Evolutionary conservation across 345 rosid species (phyloP).

Genomic region (Linum lewisii): DNA sequence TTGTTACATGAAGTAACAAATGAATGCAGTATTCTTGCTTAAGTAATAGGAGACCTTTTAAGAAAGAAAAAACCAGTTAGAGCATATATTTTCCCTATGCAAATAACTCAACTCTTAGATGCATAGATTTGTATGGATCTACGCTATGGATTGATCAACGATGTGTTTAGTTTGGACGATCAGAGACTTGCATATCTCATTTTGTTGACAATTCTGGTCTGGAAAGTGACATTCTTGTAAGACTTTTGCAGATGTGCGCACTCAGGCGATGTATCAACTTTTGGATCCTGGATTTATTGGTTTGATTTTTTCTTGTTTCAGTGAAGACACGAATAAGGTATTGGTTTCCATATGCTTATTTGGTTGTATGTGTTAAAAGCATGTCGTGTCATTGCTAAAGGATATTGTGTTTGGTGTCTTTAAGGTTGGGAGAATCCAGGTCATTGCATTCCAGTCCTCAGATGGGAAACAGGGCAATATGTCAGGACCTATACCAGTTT

Average conservation of each 20-base stretch:
- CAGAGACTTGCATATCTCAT: not conserved
- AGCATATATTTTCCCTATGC: not conserved
- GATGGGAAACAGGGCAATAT: slow-evolving; percentile 64
- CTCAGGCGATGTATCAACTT: slow-evolving; percentile 98
- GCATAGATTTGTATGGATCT: not conserved
- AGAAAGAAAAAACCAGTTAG: not conserved
- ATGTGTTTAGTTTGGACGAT: not conserved
- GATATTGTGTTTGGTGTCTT: slow-evolving; percentile 9
- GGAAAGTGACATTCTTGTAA: slow-evolving; percentile 10
- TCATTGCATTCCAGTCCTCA: slow-evolving; percentile 92
- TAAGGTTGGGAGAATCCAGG: slow-evolving; percentile 96
- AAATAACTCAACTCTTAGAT: not conserved
- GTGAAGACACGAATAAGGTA: slow-evolving; percentile 87
- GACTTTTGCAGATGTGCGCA: slow-evolving; percentile 78
- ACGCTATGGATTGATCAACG: not conserved
- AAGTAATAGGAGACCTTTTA: too few species aligned
- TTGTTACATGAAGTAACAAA: not conserved
- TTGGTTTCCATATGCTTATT: slow-evolving; percentile 9
- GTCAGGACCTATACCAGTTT: slow-evolving; percentile 35
- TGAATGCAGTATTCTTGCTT: too few species aligned
- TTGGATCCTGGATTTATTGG: slow-evolving; percentile 96
- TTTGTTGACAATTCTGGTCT: slow-evolving; percentile 7
- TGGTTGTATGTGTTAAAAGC: not conserved
- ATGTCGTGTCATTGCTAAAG: slow-evolving; percentile 12
- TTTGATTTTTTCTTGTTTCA: slow-evolving; percentile 87